These are phyloP conservation scores for Protomyces lactucae-debilis DNA, from an alignment of 1,139 yeast species.

Conservation along the genomic window DNA sequence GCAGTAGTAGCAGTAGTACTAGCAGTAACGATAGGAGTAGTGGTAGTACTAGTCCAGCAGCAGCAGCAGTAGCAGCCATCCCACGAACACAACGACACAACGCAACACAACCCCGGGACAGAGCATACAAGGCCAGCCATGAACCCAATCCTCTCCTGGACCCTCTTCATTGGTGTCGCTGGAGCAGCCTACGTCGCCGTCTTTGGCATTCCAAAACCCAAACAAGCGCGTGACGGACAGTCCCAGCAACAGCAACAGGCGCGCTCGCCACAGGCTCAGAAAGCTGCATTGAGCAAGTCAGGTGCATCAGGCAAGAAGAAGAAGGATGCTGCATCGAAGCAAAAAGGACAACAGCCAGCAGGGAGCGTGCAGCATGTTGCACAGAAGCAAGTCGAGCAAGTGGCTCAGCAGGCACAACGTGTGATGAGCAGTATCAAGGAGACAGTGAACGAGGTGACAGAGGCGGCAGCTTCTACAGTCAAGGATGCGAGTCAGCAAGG, in stretches of 20 bases:
- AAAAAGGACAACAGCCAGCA: background rate
- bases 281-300: background rate
- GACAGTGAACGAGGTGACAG: background rate
- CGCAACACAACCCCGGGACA: background rate
- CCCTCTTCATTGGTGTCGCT: background rate
- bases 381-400: background rate
- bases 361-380: background rate
- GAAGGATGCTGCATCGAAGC: background rate
- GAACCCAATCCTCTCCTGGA: constrained; percentile 15
- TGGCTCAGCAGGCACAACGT: background rate
- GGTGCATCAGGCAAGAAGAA: background rate
- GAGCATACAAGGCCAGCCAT: background rate
- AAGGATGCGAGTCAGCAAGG: background rate
- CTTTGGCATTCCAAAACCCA: constrained; percentile 3
- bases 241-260: background rate
- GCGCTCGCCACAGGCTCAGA: background rate
- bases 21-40: background rate
- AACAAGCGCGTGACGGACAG: background rate
- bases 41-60: too few relatives aligned
- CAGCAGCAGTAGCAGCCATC: background rate
- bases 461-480: background rate
- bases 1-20: background rate
- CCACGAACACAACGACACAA: background rate
- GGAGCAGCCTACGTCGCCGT: constrained; percentile 8
- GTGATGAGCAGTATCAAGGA: background rate